Evolutionary conservation across 2,329 filamentous ascomycete genomes (phyloP).

Genomic region (Aspergillus fumigatiaffinis): DNA sequence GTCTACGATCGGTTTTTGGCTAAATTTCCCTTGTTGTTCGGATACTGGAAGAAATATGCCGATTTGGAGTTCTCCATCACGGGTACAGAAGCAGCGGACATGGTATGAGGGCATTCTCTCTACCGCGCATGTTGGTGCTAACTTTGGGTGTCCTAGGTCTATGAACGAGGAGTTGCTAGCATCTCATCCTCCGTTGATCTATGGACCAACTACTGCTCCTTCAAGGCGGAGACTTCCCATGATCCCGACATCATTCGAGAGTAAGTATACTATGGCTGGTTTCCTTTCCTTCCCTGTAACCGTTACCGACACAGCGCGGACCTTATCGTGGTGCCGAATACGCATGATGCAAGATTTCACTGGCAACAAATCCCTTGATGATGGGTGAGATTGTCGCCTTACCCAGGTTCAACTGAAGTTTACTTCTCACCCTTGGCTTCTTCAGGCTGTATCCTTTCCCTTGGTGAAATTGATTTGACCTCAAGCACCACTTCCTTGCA

Average conservation of each 20-base stretch:
- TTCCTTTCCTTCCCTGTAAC: slow-evolving; percentile 64
- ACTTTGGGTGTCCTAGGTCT: slow-evolving; percentile 58
- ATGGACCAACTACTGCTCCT: slow-evolving; percentile 95
- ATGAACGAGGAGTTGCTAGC: slow-evolving; percentile 90
- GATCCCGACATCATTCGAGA: slow-evolving; percentile 95
- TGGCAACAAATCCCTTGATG: slow-evolving; percentile 42
- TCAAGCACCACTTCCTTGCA: slow-evolving; percentile 24
- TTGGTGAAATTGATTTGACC: slow-evolving; percentile 29
- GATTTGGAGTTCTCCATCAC: slow-evolving; percentile 96
- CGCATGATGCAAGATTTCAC: slow-evolving; percentile 28
- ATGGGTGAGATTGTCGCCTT: slow-evolving; percentile 66
- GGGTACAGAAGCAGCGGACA: slow-evolving; percentile 93
- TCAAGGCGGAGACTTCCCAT: slow-evolving; percentile 97
- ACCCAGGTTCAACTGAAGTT: slow-evolving; percentile 40
- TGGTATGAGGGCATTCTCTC: slow-evolving; percentile 56
- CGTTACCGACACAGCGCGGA: slow-evolving; percentile 39
- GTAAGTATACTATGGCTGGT: slow-evolving; percentile 77
- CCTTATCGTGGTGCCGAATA: slow-evolving; percentile 34
- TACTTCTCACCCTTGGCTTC: slow-evolving; percentile 51
- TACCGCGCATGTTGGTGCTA: not conserved
- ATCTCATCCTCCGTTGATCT: slow-evolving; percentile 92
- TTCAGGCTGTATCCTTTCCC: slow-evolving; percentile 48
- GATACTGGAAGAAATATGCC: slow-evolving; percentile 99
- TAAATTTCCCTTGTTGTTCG: slow-evolving; percentile 93
- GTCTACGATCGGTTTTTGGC: slow-evolving; percentile 89